A percentile compares a stretch with the other conserved stretches of the same genome.
phyloP scores from a whole-genome alignment of 495 filamentous ascomycete genomes.

The Penicillium simplicissimum region DNA sequence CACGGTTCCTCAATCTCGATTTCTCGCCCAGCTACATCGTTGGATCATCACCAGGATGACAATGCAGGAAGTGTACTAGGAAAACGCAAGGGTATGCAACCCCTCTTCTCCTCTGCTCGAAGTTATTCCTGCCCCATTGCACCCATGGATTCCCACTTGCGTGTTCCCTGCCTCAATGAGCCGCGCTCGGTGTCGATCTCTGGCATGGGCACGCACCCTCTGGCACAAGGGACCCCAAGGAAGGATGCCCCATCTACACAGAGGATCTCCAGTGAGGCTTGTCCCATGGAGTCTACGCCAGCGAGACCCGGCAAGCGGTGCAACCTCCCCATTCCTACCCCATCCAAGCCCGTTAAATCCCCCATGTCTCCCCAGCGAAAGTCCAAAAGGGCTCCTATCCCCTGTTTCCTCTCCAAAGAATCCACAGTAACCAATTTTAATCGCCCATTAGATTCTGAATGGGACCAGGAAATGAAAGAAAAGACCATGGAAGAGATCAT shows the following conservation, averaged over 20 bases:
- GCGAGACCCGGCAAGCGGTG: background rate
- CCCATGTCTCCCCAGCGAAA: slow-evolving; percentile 19
- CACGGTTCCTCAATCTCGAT: slow-evolving; percentile 46
- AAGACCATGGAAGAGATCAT: slow-evolving; percentile 66
- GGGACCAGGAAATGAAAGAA: slow-evolving; percentile 69
- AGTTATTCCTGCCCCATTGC: slow-evolving; percentile 28
- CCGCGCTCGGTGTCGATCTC: background rate
- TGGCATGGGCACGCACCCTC: too few species aligned
- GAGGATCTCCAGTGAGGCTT: background rate
- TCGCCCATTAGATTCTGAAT: slow-evolving; percentile 55
- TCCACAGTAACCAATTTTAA: slow-evolving; percentile 60
- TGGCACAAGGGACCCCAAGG: background rate
- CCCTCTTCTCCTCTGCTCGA: slow-evolving; percentile 30
- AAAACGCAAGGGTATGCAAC: slow-evolving; percentile 71
- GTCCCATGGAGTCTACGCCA: background rate
- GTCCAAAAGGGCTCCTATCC: slow-evolving; percentile 26
- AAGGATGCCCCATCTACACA: background rate
- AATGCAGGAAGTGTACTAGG: slow-evolving; percentile 43
- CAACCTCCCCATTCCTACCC: slow-evolving; percentile 8
- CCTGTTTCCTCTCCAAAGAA: slow-evolving; percentile 66
- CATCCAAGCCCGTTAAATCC: slow-evolving; percentile 6
- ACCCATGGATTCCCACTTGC: background rate
- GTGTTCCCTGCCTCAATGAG: background rate
- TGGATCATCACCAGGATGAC: slow-evolving; percentile 56
- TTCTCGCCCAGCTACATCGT: slow-evolving; percentile 59